A percentile compares a stretch with the other conserved stretches of the same genome.
Evolutionary conservation across 2,329 filamentous ascomycete species (phyloP).

Genomic region (Lojkania enalia): DNA sequence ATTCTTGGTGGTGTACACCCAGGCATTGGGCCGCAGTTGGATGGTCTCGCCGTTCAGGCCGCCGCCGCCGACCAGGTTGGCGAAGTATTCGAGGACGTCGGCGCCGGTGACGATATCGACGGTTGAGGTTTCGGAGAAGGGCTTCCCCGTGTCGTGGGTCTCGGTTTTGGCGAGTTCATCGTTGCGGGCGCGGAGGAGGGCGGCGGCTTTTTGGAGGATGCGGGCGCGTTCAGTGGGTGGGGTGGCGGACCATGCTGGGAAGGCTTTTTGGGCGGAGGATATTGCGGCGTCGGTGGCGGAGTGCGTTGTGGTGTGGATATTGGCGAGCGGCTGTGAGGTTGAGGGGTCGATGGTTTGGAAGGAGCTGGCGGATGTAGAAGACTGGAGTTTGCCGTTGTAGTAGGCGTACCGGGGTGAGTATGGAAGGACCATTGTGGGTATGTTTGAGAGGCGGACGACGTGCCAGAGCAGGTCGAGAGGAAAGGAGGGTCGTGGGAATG

Average conservation of each 20-base stretch:
- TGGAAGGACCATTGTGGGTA: conserved; percentile 39
- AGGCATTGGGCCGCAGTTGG: conserved; percentile 73
- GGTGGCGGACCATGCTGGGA: conserved; percentile 75
- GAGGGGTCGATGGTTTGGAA: conserved; percentile 78
- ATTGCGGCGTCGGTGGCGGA: conserved; percentile 73
- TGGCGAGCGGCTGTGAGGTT: conserved; percentile 68
- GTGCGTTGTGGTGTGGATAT: conserved; percentile 70
- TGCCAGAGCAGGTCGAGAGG: no score
- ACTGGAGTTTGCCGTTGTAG: conserved; percentile 71
- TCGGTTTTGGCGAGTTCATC: conserved; percentile 78
- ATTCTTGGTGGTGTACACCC: conserved; percentile 81
- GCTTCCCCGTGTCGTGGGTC: conserved; percentile 84
- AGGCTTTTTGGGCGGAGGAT: conserved; percentile 69
- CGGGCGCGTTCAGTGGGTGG: conserved; percentile 74
- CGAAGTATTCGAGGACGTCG: conserved; percentile 86
- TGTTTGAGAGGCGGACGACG: background rate
- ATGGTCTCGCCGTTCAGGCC: conserved; percentile 81
- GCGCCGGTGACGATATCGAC: conserved; percentile 83
- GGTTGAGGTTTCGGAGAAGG: conserved; percentile 79
- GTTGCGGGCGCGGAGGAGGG: conserved; percentile 73
- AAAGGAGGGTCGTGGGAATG: no score
- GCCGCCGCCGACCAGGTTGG: conserved; percentile 74
- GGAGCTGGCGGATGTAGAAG: conserved; percentile 61
- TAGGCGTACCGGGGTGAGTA: conserved; percentile 67
- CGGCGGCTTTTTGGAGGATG: conserved; percentile 75